A percentile compares a stretch with the other conserved stretches of the same genome.
Evolutionary conservation across 1,284 basidiomycete species (phyloP).

Genomic region (Papiliotrema laurentii): DNA sequence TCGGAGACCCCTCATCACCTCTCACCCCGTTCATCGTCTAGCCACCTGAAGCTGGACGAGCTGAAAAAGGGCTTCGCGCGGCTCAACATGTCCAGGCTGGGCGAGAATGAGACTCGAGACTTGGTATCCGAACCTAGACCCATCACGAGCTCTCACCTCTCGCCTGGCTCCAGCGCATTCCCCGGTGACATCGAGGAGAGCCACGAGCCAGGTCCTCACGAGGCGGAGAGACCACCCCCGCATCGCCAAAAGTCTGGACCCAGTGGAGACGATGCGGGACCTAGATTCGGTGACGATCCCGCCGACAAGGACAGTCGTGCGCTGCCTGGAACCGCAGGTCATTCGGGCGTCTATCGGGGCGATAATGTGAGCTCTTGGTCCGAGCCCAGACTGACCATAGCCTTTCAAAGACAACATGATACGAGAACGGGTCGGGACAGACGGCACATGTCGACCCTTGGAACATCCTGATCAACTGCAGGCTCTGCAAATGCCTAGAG

Average conservation of each 20-base stretch:
- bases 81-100: neutral
- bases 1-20: neutral
- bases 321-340: conserved; percentile 58
- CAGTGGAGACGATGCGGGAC: conserved; percentile 52
- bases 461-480: conserved; percentile 65
- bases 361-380: conserved; percentile 49
- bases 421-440: conserved; percentile 77
- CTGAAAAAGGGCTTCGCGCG: no score
- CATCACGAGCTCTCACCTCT: neutral
- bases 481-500: conserved; percentile 60
- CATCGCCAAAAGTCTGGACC: neutral
- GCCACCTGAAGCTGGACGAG: neutral
- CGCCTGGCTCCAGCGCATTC: neutral
- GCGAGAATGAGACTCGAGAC: neutral
- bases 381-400: conserved; percentile 10
- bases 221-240: neutral
- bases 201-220: neutral
- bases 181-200: neutral
- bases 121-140: neutral
- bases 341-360: conserved; percentile 57
- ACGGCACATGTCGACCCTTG: conserved; percentile 70
- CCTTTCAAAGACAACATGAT: conserved; percentile 60
- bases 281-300: conserved; percentile 49
- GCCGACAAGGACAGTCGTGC: conserved; percentile 23
- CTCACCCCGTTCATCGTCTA: neutral